Conservation (phyloP, 208 protist species). For the Leishmania arabica region DNA sequence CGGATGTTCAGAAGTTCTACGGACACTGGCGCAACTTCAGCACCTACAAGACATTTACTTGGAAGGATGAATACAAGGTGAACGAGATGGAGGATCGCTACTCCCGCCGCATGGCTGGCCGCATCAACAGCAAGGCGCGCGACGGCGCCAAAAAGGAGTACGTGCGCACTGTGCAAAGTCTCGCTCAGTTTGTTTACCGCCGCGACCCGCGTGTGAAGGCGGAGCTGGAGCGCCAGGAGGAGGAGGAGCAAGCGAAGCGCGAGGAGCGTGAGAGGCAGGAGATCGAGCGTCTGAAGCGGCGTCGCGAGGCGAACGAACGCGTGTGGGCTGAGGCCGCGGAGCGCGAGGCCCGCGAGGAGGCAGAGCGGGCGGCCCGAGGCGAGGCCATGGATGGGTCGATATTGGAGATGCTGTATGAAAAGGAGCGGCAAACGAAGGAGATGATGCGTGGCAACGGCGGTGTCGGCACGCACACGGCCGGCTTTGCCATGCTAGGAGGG, state of each 20-base stretch:
- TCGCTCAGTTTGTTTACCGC: constrained; percentile 83
- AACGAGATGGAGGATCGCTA: constrained; percentile 90
- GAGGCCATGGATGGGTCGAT: constrained; percentile 76
- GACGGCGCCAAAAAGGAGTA: constrained; percentile 85
- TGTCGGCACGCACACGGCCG: constrained; percentile 40
- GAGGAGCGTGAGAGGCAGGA: constrained; percentile 62
- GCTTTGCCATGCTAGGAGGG: constrained; percentile 74
- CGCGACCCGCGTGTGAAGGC: constrained; percentile 85
- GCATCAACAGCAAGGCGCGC: constrained; percentile 88
- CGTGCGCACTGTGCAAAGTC: constrained; percentile 73
- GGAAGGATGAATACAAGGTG: constrained; percentile 93
- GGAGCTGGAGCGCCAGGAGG: constrained; percentile 56
- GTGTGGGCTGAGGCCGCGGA: constrained; percentile 85
- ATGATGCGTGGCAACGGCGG: constrained; percentile 51
- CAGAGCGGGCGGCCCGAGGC: constrained; percentile 64
- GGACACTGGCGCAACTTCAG: constrained; percentile 88
- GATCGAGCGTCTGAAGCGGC: constrained; percentile 50
- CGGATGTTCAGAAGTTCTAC: constrained; percentile 80
- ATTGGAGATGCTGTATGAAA: constrained; percentile 88
- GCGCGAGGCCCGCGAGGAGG: constrained; percentile 76
- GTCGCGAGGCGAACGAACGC: constrained; percentile 77
- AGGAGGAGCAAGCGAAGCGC: constrained; percentile 60
- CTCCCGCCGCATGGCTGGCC: constrained; percentile 78
- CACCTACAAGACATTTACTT: constrained; percentile 85
- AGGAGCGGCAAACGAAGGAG: constrained; percentile 71